phyloP scores from a whole-genome alignment of 2,329 filamentous ascomycete genomes.

The Fusarium kyushuense region DNA sequence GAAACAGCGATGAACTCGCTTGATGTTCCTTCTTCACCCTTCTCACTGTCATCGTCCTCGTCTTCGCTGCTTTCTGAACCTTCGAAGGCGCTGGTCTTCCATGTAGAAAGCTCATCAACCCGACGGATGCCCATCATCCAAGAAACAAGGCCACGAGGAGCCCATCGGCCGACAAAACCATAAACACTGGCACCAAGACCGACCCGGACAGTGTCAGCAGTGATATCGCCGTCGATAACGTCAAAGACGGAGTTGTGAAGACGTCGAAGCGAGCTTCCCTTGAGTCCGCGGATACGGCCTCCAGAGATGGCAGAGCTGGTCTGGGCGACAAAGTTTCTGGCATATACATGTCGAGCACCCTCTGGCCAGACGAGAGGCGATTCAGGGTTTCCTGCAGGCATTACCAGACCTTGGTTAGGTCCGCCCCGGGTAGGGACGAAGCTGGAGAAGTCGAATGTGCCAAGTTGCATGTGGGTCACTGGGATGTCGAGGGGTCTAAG shows the following conservation, averaged over 20 bases:
- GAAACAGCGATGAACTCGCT: constrained; percentile 66
- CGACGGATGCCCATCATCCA: constrained; percentile 90
- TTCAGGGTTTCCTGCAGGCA: constrained; percentile 56
- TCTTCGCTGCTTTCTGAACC: constrained; percentile 54
- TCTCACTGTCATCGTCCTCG: constrained; percentile 53
- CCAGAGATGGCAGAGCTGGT: constrained; percentile 67
- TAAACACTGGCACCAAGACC: constrained; percentile 88
- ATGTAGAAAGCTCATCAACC: constrained; percentile 68
- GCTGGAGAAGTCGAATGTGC: constrained; percentile 86
- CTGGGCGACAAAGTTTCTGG: constrained; percentile 69
- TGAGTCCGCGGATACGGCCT: constrained; percentile 68
- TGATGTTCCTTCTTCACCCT: constrained; percentile 44
- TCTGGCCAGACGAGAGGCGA: constrained; percentile 73
- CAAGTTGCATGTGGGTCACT: constrained; percentile 89
- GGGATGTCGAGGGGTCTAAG: constrained; percentile 79
- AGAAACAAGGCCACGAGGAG: constrained; percentile 81
- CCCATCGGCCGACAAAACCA: constrained; percentile 84
- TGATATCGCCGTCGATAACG: constrained; percentile 77
- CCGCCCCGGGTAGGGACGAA: constrained; percentile 63
- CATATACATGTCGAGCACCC: constrained; percentile 70
- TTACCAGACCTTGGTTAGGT: constrained; percentile 54
- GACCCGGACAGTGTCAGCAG: constrained; percentile 76
- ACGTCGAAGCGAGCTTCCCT: constrained; percentile 79
- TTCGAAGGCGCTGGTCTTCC: constrained; percentile 61
- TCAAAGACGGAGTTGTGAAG: constrained; percentile 93